Evolutionary conservation across 305 asterid genomes (phyloP), one percentile per base, ranked within the genome.

Genomic region (Andrographis paniculata): DNA sequence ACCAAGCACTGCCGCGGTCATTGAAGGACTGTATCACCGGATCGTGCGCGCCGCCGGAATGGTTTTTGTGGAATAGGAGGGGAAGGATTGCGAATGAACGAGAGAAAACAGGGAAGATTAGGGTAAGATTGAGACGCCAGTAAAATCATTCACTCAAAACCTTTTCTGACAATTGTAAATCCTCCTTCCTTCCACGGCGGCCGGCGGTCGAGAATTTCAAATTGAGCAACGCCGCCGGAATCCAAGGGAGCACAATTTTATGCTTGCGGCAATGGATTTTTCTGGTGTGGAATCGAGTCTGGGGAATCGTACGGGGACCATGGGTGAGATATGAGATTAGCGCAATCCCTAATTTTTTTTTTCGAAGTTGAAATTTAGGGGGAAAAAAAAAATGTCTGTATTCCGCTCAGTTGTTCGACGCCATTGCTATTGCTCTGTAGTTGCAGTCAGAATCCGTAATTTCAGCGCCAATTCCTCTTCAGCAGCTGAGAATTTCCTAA

Each of bases 401-500:
- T 33, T 59, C 2, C 15, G 20, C 46, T 65, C 78, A 51, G 20
- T 59, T 48, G 57, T 67, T 59, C 70, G 73, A 37, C 18, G 16
- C 33, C 20, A 68, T 24, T 49, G 16, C 33, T 18, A 68, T 24
- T 49, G 49, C 16, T 41, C 72, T 40, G 15, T 50, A 14, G 42
- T 60, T 36, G 27, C 74, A 35, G 14, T 50, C 42, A 62, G 60
- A 63, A 30, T 30, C 48, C 62, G 65, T 17, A 14, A 27, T 36
- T 53, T 61, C 72, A 43, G 70, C 53, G 62, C 79, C 18, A 39
- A 19, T 45, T 64, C 72, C 45, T 69, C 87, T 23, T 49, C 52
- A 12, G 58, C 80, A 12, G 77, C 79, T 15, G 75, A 75, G 63
- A 66, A 61, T 24, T 65, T 75, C 41, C 52, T 74, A 58, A 53